Evolutionary conservation across 2,329 filamentous ascomycete genomes (phyloP), one percentile per base, ranked within the genome.

Genomic region (Pseudogymnoascus sp.): DNA sequence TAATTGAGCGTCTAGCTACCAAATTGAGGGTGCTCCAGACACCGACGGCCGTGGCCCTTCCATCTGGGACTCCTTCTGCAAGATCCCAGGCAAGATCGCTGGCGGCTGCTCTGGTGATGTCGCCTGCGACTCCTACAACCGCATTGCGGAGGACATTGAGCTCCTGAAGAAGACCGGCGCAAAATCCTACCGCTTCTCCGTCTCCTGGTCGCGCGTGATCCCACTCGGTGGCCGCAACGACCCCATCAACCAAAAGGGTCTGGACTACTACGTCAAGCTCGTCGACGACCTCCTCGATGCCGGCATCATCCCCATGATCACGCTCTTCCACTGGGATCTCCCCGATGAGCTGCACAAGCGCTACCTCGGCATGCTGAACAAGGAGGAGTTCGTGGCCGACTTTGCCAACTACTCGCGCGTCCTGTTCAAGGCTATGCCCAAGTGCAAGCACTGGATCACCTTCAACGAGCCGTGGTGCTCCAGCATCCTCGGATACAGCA

Each of bases 391-490:
- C 75, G 85, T 89, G 2, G 82, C 87, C 64, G 91, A 96, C 77
- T 96, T 86, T 73, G 87, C 88, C 69, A 78, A 88, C 76, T 96
- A 92, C 72, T 88, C 91, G 8, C 85, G 87, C 66, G 79, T 91
- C 56, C 80, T 91, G 70, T 95, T 92, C 78, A 81, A 87, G 72
- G 84, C 86, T 1, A 80, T 95, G 59, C 83, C 86, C 62, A 88
- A 87, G 75, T 90, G 92, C 71, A 91, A 91, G 79, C 82, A 90
- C 76, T 96, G 91, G 91, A 90, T 92, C 74, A 94, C 90, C 25
- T 91, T 93, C 78, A 94, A 94, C 74, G 91, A 96, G 78, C 91
- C 91, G 3, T 94, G 89, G 86, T 95, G 90, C 77, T 90, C 85
- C 67, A 85, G 88, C 61, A 87, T 94, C 65, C 81, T 94, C 44